These are phyloP conservation scores for Phytopythium chamaehyphon DNA, from an alignment of 352 stramenopile species.

Conservation along the genomic window DNA sequence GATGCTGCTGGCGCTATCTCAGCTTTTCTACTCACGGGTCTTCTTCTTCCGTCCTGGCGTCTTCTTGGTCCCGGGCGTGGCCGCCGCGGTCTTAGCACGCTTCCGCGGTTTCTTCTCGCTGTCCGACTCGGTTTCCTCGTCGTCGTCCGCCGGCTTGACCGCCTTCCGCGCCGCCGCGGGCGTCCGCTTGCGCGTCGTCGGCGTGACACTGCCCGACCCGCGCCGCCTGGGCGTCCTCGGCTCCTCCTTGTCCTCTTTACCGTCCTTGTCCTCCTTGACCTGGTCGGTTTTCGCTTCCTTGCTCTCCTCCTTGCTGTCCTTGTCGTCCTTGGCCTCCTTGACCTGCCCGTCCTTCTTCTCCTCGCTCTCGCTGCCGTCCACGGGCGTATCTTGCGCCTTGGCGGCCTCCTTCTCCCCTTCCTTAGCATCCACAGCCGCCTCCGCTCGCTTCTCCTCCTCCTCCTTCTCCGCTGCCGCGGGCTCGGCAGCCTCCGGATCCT, in stretches of 20 bases:
- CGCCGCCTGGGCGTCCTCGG: neutral
- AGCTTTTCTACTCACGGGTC: slow-evolving; percentile 9
- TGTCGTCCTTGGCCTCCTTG: neutral
- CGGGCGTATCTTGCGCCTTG: slow-evolving; percentile 3
- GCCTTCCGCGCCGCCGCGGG: neutral
- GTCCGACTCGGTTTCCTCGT: slow-evolving; percentile 48
- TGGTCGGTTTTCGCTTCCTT: neutral
- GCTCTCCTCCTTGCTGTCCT: neutral
- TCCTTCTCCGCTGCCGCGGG: slow-evolving; percentile 5
- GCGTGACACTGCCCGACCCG: neutral
- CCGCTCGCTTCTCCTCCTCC: slow-evolving; percentile 5
- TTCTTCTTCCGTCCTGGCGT: slow-evolving; percentile 46
- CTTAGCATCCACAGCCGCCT: slow-evolving; percentile 1
- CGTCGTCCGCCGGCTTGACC: slow-evolving; percentile 13
- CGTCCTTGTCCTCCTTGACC: neutral
- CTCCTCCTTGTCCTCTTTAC: neutral
- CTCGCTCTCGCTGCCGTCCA: neutral
- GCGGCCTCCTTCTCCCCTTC: slow-evolving; percentile 1
- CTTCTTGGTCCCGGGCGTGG: slow-evolving; percentile 17
- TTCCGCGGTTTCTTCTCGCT: slow-evolving; percentile 49
- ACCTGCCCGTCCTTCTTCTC: neutral
- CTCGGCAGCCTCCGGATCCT: neutral
- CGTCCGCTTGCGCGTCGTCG: slow-evolving; percentile 2
- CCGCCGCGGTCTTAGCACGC: slow-evolving; percentile 19
- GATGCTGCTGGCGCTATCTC: neutral